Conservation (phyloP, 768 basidiomycete genomes). For the Boletus pseudopeckii region DNA sequence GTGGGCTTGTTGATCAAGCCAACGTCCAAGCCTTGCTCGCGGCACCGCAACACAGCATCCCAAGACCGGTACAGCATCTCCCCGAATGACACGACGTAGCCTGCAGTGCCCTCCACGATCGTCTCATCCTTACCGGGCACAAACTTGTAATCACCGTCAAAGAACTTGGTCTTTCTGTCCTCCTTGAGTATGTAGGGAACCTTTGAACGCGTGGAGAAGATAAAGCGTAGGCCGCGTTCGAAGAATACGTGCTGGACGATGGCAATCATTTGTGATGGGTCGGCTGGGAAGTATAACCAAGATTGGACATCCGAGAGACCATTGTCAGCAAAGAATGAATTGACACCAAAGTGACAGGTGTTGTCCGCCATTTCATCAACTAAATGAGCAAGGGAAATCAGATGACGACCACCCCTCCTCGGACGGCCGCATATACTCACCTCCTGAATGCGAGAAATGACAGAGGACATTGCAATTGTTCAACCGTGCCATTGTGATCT, state of each 20-base stretch:
- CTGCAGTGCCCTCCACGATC: slow-evolving; percentile 71
- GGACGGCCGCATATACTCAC: slow-evolving; percentile 36
- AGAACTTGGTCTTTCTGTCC: slow-evolving; percentile 64
- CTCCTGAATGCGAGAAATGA: slow-evolving; percentile 89
- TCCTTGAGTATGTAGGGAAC: slow-evolving; percentile 82
- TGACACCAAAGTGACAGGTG: slow-evolving; percentile 69
- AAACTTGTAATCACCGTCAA: slow-evolving; percentile 71
- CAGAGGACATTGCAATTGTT: slow-evolving; percentile 85
- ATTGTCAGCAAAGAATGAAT: slow-evolving; percentile 87
- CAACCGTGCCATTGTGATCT: slow-evolving; percentile 89
- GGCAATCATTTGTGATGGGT: slow-evolving; percentile 75
- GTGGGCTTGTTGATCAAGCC: slow-evolving; percentile 86
- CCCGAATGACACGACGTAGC: slow-evolving; percentile 83
- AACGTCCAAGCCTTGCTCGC: slow-evolving; percentile 71
- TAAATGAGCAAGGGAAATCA: slow-evolving; percentile 16
- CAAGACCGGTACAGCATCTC: slow-evolving; percentile 83
- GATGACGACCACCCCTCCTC: background rate
- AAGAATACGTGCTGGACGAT: slow-evolving; percentile 79
- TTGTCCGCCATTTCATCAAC: slow-evolving; percentile 71
- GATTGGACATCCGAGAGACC: slow-evolving; percentile 78
- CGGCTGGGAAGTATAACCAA: slow-evolving; percentile 86
- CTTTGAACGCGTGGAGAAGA: slow-evolving; percentile 88
- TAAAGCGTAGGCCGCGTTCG: slow-evolving; percentile 75
- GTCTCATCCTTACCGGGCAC: slow-evolving; percentile 82
- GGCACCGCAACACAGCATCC: slow-evolving; percentile 76